A percentile compares a stretch with the other conserved stretches of the same genome.
Evolutionary conservation across 2,329 filamentous ascomycete species (phyloP).

Genomic region (Chaetomium strumarium): DNA sequence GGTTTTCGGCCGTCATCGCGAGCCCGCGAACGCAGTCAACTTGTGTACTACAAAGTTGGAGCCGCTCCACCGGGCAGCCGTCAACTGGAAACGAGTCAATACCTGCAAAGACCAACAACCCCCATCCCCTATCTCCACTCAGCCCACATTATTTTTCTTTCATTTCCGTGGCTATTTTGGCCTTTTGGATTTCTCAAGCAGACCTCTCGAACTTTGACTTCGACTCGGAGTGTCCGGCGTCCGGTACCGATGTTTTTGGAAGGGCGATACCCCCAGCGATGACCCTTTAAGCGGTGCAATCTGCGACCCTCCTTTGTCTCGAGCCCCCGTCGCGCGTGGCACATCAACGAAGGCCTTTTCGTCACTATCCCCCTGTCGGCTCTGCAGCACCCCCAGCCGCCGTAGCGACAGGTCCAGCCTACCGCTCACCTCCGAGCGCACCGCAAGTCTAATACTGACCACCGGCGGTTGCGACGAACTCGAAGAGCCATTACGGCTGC

Average conservation of each 20-base stretch:
- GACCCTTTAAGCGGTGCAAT: slow-evolving; percentile 25
- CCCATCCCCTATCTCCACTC: slow-evolving; percentile 28
- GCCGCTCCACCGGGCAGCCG: slow-evolving; percentile 13
- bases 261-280: slow-evolving; percentile 25
- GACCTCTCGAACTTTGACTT: slow-evolving; percentile 11
- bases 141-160: slow-evolving; percentile 27
- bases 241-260: slow-evolving; percentile 22
- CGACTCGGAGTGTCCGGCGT: slow-evolving; percentile 26
- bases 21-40: slow-evolving; percentile 8
- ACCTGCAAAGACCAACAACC: slow-evolving; percentile 1
- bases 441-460: slow-evolving; percentile 1
- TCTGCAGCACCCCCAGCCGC: slow-evolving; percentile 16
- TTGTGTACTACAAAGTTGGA: slow-evolving; percentile 11
- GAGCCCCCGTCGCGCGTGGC: slow-evolving; percentile 9
- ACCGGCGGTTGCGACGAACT: not conserved
- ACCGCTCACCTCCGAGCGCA: not conserved
- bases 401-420: slow-evolving; percentile 1
- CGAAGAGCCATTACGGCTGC: not conserved
- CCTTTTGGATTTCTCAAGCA: slow-evolving; percentile 5
- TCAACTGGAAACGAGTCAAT: not conserved
- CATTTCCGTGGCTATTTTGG: slow-evolving; percentile 8
- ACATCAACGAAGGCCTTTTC: not conserved
- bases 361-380: slow-evolving; percentile 13
- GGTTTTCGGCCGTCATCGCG: not conserved
- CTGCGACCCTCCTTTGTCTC: slow-evolving; percentile 23